Conservation (phyloP, 441 rosid genomes). For the Dalechampia spathulata region DNA sequence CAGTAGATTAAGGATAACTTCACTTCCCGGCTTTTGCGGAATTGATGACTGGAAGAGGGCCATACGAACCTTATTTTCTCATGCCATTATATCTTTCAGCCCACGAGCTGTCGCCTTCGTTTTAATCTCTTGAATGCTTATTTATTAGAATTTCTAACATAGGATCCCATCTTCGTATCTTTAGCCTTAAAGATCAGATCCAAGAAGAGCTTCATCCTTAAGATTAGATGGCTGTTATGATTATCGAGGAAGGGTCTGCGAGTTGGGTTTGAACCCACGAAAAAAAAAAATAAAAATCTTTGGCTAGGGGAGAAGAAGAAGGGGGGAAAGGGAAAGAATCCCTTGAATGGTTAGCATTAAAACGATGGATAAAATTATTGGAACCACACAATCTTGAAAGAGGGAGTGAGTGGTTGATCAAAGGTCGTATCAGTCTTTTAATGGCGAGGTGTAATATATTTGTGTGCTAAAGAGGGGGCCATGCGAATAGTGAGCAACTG, state of each 20-base stretch:
- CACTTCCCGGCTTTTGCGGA: background rate
- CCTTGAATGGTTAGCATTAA: background rate
- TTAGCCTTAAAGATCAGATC: too few species aligned
- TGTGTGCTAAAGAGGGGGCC: constrained; percentile 24
- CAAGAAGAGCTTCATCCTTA: too few species aligned
- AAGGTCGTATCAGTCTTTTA: constrained; percentile 34
- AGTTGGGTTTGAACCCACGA: too few species aligned
- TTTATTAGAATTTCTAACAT: background rate
- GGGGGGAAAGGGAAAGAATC: too few species aligned
- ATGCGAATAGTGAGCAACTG: constrained; percentile 21
- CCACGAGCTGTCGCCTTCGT: constrained; percentile 11
- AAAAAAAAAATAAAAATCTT: too few species aligned
- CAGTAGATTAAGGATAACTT: constrained; percentile 2
- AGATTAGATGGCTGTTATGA: too few species aligned
- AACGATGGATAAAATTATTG: constrained; percentile 5
- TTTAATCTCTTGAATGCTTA: background rate
- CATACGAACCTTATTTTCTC: background rate
- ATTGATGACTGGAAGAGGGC: background rate
- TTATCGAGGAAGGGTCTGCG: too few species aligned
- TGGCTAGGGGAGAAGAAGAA: background rate
- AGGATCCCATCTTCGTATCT: too few species aligned
- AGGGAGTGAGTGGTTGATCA: constrained; percentile 27
- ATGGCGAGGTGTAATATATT: constrained; percentile 18
- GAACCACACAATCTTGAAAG: constrained; percentile 15
- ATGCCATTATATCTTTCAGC: background rate